Evolutionary conservation across 768 basidiomycete genomes (phyloP), one percentile per base, ranked within the genome.

Genomic region (Mycena sanguinolenta): DNA sequence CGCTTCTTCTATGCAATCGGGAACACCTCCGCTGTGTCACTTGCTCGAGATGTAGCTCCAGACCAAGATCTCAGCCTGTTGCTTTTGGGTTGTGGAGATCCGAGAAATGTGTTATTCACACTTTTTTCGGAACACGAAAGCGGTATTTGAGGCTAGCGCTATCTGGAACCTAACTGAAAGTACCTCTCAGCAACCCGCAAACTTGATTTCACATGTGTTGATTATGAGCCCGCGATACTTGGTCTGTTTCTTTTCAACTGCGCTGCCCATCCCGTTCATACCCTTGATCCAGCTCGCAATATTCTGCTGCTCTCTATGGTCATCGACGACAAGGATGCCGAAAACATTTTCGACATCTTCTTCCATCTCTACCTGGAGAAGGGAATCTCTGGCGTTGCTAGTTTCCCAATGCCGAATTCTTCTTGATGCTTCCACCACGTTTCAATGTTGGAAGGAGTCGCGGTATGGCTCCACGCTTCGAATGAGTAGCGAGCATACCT

Each of bases 91-190:
- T n/a, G n/a, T n/a, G n/a, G n/a, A n/a, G n/a, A 91, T 72, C 85
- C 86, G n/a, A 79, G 88, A 42, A 87, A 83, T 63, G 83, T 90
- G 13, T 64, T 91, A 32, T 88, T 86, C 74, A 89, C 89, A n/a
- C 0, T 62, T 88, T 3, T 77, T 64, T 67, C 74, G 21, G 80
- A 83, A 62, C 75, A 74, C 28, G 70, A 65, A 17, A 36, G 68
- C 27, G 62, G 82, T 83, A n/a, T n/a, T n/a, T n/a, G 57, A 72
- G 49, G 25, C 44, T 65, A 3, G 19, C 27, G 19, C 46, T 16
- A 65, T 65, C 28, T n/a, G 46, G 19, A 42, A 25, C 34, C 28
- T 28, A 57, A 27, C 65, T 67, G 58, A 67, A 49, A 16, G 13
- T 27, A 36, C 38, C 21, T 38, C 30, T 13, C 49, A 79, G 81